These are phyloP conservation scores for Aspergillus diversus DNA, from an alignment of 495 filamentous ascomycete genomes.

Conservation along the genomic window DNA sequence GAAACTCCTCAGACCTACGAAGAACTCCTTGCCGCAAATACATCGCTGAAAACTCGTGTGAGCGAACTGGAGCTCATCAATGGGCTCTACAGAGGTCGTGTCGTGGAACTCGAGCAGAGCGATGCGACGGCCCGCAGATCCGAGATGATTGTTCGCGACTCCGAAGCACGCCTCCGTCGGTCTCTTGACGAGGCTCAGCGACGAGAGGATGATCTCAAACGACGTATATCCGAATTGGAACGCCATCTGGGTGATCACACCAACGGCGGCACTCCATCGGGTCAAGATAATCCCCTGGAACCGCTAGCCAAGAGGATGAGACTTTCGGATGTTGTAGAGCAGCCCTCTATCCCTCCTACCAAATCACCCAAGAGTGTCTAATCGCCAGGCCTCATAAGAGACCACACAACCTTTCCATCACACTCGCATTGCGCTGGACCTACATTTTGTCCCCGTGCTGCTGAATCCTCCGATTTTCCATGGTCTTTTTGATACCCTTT, in stretches of 20 bases:
- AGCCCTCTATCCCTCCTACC: constrained; percentile 38
- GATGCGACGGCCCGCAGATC: constrained; percentile 67
- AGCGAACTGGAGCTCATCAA: constrained; percentile 96
- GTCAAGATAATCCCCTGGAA: constrained; percentile 39
- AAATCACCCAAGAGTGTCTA: constrained; percentile 49
- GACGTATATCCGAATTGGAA: constrained; percentile 80
- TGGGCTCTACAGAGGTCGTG: constrained; percentile 85
- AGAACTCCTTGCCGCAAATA: constrained; percentile 73
- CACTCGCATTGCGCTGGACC: constrained; percentile 7
- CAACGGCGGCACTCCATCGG: constrained; percentile 20
- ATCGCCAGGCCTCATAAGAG: constrained; percentile 9
- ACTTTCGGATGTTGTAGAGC: constrained; percentile 49
- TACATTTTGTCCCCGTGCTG: constrained; percentile 20
- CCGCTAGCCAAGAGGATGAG: constrained; percentile 52
- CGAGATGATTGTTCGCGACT: constrained; percentile 59
- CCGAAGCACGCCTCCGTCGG: constrained; percentile 63
- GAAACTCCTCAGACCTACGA: constrained; percentile 83
- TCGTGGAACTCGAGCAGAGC: constrained; percentile 82
- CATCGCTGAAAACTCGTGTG: constrained; percentile 84
- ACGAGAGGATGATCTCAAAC: constrained; percentile 81
- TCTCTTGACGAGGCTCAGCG: constrained; percentile 75
- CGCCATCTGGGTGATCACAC: constrained; percentile 53
- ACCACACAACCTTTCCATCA: constrained; percentile 9
- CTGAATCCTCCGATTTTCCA: constrained; percentile 37
- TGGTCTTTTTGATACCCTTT: constrained; percentile 53